phyloP scores from a whole-genome alignment of 2,329 filamentous ascomycete species.

The Talaromyces sp. region DNA sequence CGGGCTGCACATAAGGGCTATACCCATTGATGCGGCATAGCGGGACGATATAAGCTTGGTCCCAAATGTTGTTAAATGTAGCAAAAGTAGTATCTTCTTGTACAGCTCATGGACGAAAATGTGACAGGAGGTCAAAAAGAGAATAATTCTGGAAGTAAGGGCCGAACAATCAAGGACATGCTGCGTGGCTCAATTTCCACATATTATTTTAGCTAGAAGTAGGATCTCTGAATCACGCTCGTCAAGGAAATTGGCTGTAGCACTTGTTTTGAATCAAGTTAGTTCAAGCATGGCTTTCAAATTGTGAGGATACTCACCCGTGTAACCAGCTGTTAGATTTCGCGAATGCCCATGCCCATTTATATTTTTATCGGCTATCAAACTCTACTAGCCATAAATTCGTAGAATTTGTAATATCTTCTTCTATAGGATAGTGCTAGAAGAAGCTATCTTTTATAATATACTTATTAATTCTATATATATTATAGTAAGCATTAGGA shows the following conservation, averaged over 20 bases:
- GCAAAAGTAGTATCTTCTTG: neutral
- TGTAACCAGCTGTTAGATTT: neutral
- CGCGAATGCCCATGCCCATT: neutral
- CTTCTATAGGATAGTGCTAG: neutral
- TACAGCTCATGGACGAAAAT: neutral
- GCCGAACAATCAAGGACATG: neutral
- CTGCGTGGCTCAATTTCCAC: neutral
- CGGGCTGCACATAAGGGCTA: too few species aligned
- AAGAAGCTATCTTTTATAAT: neutral
- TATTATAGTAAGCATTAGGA: neutral
- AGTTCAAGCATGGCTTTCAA: neutral
- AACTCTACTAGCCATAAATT: neutral
- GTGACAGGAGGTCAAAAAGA: neutral
- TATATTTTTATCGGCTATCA: neutral
- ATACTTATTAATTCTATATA: neutral
- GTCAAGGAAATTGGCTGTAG: neutral
- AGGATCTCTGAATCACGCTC: neutral
- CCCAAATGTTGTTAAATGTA: neutral
- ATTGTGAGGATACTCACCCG: neutral
- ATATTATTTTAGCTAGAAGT: neutral
- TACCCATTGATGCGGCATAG: neutral
- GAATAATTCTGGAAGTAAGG: neutral
- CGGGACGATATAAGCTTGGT: neutral
- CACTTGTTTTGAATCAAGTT: neutral
- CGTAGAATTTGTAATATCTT: neutral